Evolutionary conservation across 192 early-diverging fungal species (phyloP).

Genomic region (Kappamyces sp.): DNA sequence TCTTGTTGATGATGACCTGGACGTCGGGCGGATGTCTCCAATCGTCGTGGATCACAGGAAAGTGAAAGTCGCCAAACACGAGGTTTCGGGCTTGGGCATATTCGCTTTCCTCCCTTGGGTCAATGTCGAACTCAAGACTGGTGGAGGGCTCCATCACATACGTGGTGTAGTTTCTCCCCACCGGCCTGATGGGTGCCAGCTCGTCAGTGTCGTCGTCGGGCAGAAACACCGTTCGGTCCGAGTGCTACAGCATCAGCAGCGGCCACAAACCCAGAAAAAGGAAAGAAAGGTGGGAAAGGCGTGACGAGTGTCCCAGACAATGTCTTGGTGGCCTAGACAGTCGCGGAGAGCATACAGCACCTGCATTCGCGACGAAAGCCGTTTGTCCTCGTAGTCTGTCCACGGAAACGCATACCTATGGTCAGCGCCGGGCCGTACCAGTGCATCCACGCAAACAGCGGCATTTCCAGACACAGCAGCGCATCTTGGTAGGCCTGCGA

Average conservation of each 20-base stretch:
- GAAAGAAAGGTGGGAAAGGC: constrained; percentile 32
- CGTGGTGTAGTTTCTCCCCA: too few species aligned
- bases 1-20: constrained; percentile 4
- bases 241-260: neutral
- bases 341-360: constrained; percentile 75
- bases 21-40: constrained; percentile 27
- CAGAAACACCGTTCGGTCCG: neutral
- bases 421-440: too few species aligned
- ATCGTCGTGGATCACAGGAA: constrained; percentile 33
- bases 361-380: constrained; percentile 64
- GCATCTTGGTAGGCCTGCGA: constrained; percentile 83
- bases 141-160: too few species aligned
- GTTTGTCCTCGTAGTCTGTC: constrained; percentile 68
- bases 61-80: constrained; percentile 34
- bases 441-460: constrained; percentile 71
- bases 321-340: constrained; percentile 74
- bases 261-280: neutral
- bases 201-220: too few species aligned
- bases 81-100: constrained; percentile 20
- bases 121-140: constrained; percentile 14
- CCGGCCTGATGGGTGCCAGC: too few species aligned
- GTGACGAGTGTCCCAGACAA: constrained; percentile 71
- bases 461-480: constrained; percentile 89
- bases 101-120: constrained; percentile 16
- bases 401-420: constrained; percentile 71